These are phyloP conservation scores for Vigna hirtella DNA, from an alignment of 306 rosid genomes.

Conservation along the genomic window DNA sequence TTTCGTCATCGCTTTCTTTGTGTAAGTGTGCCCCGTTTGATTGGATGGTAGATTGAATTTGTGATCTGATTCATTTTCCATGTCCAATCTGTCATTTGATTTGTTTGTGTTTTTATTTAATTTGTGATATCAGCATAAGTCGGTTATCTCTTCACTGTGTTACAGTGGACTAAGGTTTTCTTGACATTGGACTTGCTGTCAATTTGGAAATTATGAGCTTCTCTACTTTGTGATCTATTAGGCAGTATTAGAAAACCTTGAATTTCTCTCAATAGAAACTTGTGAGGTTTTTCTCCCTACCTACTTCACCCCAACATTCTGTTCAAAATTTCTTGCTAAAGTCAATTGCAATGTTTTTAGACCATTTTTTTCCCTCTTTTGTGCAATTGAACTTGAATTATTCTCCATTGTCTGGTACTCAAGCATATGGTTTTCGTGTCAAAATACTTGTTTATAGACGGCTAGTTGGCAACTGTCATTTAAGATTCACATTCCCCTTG, in stretches of 20 bases:
- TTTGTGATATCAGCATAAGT: background rate
- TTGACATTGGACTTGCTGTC: slow-evolving; percentile 20
- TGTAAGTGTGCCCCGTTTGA: slow-evolving; percentile 64
- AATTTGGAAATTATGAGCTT: slow-evolving; percentile 31
- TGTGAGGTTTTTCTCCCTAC: background rate
- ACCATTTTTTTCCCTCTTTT: background rate
- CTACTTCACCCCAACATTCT: slow-evolving; percentile 6
- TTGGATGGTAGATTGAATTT: slow-evolving; percentile 1
- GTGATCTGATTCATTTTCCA: slow-evolving; percentile 28
- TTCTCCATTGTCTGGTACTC: slow-evolving; percentile 1
- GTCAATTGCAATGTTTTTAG: slow-evolving; percentile 22
- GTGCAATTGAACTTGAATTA: background rate
- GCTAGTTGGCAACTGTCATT: background rate
- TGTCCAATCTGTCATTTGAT: background rate
- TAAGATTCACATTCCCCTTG: background rate
- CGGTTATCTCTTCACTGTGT: slow-evolving; percentile 32
- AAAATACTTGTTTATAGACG: slow-evolving; percentile 2
- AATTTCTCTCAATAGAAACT: background rate
- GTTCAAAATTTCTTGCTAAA: background rate
- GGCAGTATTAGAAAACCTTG: slow-evolving; percentile 10
- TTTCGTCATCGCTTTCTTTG: slow-evolving; percentile 78
- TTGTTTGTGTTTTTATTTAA: background rate
- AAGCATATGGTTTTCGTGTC: background rate
- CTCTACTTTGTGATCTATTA: slow-evolving; percentile 27
- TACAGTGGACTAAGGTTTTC: background rate